phyloP scores from a whole-genome alignment of 805 yeast genomes.

The Clavispora fructus region DNA sequence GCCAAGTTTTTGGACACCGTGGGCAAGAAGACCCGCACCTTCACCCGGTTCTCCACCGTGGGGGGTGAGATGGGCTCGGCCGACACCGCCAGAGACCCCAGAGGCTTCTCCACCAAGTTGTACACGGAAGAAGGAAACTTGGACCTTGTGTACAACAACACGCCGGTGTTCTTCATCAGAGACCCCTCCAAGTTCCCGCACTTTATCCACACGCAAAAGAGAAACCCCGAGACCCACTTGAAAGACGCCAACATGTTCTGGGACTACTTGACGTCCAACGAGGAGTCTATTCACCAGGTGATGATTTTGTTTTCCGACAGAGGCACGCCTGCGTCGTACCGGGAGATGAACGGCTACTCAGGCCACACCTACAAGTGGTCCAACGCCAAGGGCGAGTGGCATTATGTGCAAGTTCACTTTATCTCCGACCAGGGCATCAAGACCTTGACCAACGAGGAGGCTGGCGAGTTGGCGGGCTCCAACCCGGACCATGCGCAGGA shows the following conservation, averaged over 20 bases:
- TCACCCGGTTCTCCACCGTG: slow-evolving; percentile 79
- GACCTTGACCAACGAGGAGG: slow-evolving; percentile 58
- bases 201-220: slow-evolving; percentile 84
- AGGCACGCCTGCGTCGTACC: slow-evolving; percentile 72
- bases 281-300: slow-evolving; percentile 71
- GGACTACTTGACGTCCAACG: slow-evolving; percentile 74
- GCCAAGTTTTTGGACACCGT: slow-evolving; percentile 24
- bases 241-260: slow-evolving; percentile 80
- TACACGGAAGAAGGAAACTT: slow-evolving; percentile 82
- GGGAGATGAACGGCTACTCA: slow-evolving; percentile 81
- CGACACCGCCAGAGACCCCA: slow-evolving; percentile 81
- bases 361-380: slow-evolving; percentile 84
- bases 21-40: slow-evolving; percentile 32
- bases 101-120: slow-evolving; percentile 77
- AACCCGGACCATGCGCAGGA: slow-evolving; percentile 81
- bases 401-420: slow-evolving; percentile 74
- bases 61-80: slow-evolving; percentile 83
- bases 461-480: slow-evolving; percentile 60
- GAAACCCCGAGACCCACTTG: slow-evolving; percentile 73
- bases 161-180: slow-evolving; percentile 80
- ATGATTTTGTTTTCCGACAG: slow-evolving; percentile 71
- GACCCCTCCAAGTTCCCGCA: slow-evolving; percentile 85
- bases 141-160: slow-evolving; percentile 82
- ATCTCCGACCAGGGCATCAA: slow-evolving; percentile 58
- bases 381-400: slow-evolving; percentile 69